Evolutionary conservation across 1,284 basidiomycete genomes (phyloP).

Genomic region (Irpex lacteus): DNA sequence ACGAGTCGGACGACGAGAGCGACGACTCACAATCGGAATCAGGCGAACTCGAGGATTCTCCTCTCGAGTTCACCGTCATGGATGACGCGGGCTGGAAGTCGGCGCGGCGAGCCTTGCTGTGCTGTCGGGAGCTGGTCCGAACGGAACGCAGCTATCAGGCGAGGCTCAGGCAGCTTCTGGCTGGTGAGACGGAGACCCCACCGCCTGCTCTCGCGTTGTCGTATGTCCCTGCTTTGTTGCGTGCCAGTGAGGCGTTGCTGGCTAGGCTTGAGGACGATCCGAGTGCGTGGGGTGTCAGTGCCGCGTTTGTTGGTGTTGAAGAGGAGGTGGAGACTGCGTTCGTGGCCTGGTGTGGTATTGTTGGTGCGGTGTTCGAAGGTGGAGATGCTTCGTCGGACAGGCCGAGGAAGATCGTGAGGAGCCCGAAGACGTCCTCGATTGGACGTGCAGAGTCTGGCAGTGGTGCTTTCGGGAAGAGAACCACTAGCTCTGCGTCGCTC

Average conservation of each 20-base stretch:
- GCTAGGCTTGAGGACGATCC: slow-evolving; percentile 53
- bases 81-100: slow-evolving; percentile 46
- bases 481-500: neutral
- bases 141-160: slow-evolving; percentile 64
- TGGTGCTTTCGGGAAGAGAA: slow-evolving; percentile 8
- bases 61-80: slow-evolving; percentile 4
- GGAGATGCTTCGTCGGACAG: slow-evolving; percentile 6
- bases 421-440: slow-evolving; percentile 11
- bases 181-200: slow-evolving; percentile 34
- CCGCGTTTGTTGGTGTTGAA: slow-evolving; percentile 54
- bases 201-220: slow-evolving; percentile 53
- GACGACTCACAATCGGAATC: neutral
- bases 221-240: slow-evolving; percentile 48
- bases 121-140: slow-evolving; percentile 58
- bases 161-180: slow-evolving; percentile 41
- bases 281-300: slow-evolving; percentile 57
- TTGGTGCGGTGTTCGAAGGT: slow-evolving; percentile 52
- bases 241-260: slow-evolving; percentile 46
- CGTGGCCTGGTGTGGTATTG: slow-evolving; percentile 60
- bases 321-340: slow-evolving; percentile 53
- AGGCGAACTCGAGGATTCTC: slow-evolving; percentile 13
- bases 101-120: slow-evolving; percentile 56
- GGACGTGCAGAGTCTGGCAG: slow-evolving; percentile 13
- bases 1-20: slow-evolving; percentile 5
- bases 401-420: slow-evolving; percentile 19